Evolutionary conservation across 2,329 filamentous ascomycete species (phyloP).

Genomic region (Alternaria ventricosa): DNA sequence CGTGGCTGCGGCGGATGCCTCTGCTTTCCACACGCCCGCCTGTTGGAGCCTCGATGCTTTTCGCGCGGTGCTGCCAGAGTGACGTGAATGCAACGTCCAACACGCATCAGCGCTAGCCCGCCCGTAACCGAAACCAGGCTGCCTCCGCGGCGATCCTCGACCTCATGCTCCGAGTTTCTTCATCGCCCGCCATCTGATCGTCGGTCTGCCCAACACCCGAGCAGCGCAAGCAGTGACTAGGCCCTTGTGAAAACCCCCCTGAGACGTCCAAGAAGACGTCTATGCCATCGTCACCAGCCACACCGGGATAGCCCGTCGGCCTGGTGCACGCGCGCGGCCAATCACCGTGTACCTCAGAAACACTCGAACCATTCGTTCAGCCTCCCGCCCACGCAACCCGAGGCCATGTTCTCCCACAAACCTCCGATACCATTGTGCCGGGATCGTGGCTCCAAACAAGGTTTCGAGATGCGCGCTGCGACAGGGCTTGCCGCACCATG

Average conservation of each 20-base stretch:
- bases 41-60: conserved; percentile 4
- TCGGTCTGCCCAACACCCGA: neutral
- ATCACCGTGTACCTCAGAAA: neutral
- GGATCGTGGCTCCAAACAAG: conserved; percentile 6
- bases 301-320: neutral
- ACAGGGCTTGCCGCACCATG: conserved; percentile 15
- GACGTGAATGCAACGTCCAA: conserved; percentile 14
- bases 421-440: neutral
- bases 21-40: conserved; percentile 2
- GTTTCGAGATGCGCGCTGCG: conserved; percentile 17
- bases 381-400: neutral
- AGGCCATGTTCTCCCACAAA: neutral
- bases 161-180: neutral
- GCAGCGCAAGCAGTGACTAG: neutral
- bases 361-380: conserved; percentile 1
- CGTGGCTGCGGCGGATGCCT: conserved; percentile 1
- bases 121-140: conserved; percentile 11
- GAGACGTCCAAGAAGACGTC: conserved; percentile 3
- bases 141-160: conserved; percentile 15
- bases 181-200: neutral
- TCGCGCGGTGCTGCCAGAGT: conserved; percentile 3
- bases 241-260: neutral
- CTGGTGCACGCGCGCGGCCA: neutral
- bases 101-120: conserved; percentile 2
- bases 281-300: conserved; percentile 3